Conservation (phyloP, 169 alveolate species). For the Babesia divergens region DNA sequence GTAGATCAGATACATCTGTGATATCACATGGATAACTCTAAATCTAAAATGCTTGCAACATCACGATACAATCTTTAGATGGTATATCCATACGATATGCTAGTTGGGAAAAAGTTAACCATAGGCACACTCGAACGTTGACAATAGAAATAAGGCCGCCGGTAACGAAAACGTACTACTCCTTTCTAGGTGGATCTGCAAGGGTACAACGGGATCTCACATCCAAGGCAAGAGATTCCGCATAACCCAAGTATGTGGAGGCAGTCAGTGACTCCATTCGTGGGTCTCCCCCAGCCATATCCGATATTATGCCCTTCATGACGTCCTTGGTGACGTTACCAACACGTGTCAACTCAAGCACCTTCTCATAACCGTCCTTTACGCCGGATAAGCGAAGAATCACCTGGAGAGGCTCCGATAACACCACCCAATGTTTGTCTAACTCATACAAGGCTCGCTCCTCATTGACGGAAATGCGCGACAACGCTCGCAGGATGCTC, state of each 20-base stretch:
- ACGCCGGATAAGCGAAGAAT: conserved; percentile 81
- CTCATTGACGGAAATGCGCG: conserved; percentile 76
- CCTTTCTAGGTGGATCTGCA: no score
- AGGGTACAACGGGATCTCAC: background rate
- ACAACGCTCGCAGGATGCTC: conserved; percentile 80
- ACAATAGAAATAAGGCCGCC: no score
- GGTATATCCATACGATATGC: no score
- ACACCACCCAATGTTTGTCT: conserved; percentile 86
- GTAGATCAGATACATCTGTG: no score
- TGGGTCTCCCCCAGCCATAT: conserved; percentile 23
- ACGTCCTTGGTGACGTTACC: conserved; percentile 38
- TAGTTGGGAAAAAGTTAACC: no score
- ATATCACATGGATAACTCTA: no score
- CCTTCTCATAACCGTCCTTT: conserved; percentile 68
- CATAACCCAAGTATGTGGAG: conserved; percentile 32
- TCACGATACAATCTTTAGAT: no score
- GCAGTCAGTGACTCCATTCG: conserved; percentile 16
- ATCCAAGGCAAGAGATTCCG: conserved; percentile 39
- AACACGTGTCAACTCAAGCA: conserved; percentile 67
- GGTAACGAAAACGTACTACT: no score
- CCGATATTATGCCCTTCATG: conserved; percentile 55
- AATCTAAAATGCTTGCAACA: no score
- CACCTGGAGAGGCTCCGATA: conserved; percentile 92
- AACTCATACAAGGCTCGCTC: conserved; percentile 75
- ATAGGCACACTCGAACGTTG: no score